Conservation (phyloP, 306 rosid species). For the Quercus parvula region DNA sequence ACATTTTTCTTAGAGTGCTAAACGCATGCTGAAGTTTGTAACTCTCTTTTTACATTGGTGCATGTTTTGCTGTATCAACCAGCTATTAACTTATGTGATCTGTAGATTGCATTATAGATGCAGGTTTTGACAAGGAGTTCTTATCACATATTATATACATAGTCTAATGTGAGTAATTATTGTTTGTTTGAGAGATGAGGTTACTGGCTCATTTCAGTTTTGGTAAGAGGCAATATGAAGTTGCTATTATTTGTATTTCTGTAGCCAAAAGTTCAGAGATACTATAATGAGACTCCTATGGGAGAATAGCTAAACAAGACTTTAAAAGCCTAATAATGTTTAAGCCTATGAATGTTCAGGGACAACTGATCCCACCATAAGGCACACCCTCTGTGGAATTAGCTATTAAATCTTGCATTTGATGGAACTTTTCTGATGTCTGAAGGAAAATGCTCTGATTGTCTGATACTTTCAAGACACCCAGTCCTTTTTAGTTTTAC, state of each 20-base stretch:
- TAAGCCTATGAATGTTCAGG: not conserved
- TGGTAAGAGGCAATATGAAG: not conserved
- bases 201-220: not conserved
- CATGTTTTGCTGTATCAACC: not conserved
- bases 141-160: not conserved
- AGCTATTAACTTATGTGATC: not conserved
- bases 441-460: not conserved
- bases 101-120: not conserved
- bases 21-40: not conserved
- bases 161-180: not conserved
- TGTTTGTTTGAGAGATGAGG: not conserved
- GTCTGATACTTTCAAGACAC: not conserved
- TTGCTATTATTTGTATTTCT: not conserved
- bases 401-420: not conserved
- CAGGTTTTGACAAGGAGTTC: not conserved
- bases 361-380: not conserved
- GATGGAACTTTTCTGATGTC: not conserved
- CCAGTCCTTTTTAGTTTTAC: not conserved
- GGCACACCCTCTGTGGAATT: not conserved
- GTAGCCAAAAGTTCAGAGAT: not conserved
- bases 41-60: not conserved
- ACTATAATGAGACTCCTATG: not conserved
- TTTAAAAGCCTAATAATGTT: not conserved
- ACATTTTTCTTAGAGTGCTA: not conserved
- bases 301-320: not conserved